Evolutionary conservation across 2,329 filamentous ascomycete species (phyloP), one percentile per base, ranked within the genome.

Genomic region (Xenoacremonium recifei): DNA sequence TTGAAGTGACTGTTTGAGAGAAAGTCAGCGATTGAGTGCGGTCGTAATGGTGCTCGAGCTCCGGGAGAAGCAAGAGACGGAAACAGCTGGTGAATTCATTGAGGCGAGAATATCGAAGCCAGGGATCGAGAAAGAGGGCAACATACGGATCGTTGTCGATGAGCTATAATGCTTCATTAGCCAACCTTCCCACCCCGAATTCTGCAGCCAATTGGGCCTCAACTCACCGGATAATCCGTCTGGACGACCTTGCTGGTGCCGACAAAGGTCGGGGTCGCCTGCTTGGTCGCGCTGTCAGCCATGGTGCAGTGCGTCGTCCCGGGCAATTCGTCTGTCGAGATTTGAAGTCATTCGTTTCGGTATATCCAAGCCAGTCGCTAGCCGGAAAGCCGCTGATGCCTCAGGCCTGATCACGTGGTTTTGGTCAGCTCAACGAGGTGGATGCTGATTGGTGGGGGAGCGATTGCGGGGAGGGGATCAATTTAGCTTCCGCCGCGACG

Each of bases 121-220:
- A 17, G 31, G 37, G 42, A 21, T 18, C 5, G 15, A 30, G 27
- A 33, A 17, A 23, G 33, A 33, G 4, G 23, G 12, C 23, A 34
- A 67, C 66, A 44, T 91, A 96, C 91, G 93, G 93, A 71, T 99
- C 93, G 75, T 89, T 95, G 76, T 99, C 93, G 71, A 99, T 97
- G 73, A 97, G 87, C 93, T 99, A 72, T 55, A 62, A 61, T 44
- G 46, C 35, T 42, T 59, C 51, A 46, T 51, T 44, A 51, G 53
- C 47, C n/a, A n/a, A n/a, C n/a, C n/a, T n/a, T n/a, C n/a, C n/a
- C n/a, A 44, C 47, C 40, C 35, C 36, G 43, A 44, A 51, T 56
- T 59, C 49, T 50, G 45, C 40, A 29, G 35, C 21, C 50, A 52
- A 50, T 47, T 25, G 48, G 3, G 33, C 4, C 21, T 27, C 31